These are phyloP conservation scores for Gossypium raimondii DNA, from an alignment of 345 rosid genomes.

Conservation along the genomic window DNA sequence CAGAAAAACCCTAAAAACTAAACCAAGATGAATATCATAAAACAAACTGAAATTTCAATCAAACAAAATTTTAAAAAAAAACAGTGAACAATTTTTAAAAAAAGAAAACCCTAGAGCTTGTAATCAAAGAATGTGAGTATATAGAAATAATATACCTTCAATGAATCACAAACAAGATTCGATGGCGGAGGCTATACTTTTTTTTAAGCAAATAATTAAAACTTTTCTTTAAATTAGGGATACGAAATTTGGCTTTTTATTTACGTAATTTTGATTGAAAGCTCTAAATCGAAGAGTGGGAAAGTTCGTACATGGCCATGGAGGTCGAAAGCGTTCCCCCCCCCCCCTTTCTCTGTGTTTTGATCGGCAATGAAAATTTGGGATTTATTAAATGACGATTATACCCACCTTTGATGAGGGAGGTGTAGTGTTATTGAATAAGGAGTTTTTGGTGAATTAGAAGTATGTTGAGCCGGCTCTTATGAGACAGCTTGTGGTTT, in stretches of 20 bases:
- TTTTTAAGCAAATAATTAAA: not conserved
- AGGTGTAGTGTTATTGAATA: not conserved
- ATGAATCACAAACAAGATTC: conserved; percentile 26
- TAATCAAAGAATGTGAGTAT: conserved; percentile 28
- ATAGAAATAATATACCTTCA: conserved; percentile 31
- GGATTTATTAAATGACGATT: conserved; percentile 28
- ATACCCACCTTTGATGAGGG: conserved; percentile 28
- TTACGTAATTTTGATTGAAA: conserved; percentile 25
- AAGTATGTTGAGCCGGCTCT: conserved; percentile 34
- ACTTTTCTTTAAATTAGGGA: conserved; percentile 14
- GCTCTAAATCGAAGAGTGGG: conserved; percentile 43
- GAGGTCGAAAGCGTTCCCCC: conserved; percentile 38
- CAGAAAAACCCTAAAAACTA: conserved; percentile 30
- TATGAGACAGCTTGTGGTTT: conserved; percentile 16
- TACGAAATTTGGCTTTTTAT: conserved; percentile 17
- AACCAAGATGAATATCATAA: conserved; percentile 28
- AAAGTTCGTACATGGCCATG: conserved; percentile 59
- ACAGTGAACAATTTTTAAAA: not conserved
- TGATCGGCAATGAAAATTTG: conserved; percentile 84
- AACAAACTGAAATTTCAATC: conserved; percentile 30
- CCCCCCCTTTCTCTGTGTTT: conserved; percentile 32
- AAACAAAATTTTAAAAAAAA: conserved; percentile 6
- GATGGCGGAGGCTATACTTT: not conserved
- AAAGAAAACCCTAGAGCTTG: conserved; percentile 30
- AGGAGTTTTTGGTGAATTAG: conserved; percentile 27